These are phyloP conservation scores for Miscanthus lutarioriparius DNA, from an alignment of 176 grass and related monocot genomes.

Conservation along the genomic window DNA sequence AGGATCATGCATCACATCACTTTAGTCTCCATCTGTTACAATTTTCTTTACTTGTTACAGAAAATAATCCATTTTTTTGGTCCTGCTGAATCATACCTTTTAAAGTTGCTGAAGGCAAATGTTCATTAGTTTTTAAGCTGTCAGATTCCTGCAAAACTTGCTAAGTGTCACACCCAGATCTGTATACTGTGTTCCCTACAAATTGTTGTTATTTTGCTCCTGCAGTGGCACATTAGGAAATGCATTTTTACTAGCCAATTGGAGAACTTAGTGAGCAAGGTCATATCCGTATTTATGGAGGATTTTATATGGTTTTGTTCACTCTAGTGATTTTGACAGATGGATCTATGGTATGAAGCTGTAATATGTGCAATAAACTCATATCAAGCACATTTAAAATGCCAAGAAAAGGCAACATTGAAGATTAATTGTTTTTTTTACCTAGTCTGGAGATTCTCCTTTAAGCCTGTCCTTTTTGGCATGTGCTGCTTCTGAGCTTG, in stretches of 20 bases:
- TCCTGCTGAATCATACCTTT: not conserved
- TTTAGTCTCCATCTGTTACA: slow-evolving; percentile 11
- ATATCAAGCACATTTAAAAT: not conserved
- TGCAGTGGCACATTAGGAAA: not conserved
- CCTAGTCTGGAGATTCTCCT: not conserved
- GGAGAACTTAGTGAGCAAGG: slow-evolving; percentile 22
- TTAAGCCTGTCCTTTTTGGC: slow-evolving; percentile 26
- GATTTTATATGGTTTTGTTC: not conserved
- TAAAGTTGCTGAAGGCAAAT: not conserved
- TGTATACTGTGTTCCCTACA: not conserved
- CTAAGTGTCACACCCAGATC: not conserved
- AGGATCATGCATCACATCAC: not conserved
- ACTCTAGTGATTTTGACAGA: slow-evolving; percentile 4
- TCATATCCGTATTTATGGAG: slow-evolving; percentile 3
- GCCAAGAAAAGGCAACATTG: not conserved
- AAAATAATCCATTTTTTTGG: not conserved
- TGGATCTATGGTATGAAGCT: not conserved
- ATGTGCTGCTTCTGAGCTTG: slow-evolving; percentile 3
- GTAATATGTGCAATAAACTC: slow-evolving; percentile 13
- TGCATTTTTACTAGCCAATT: not conserved
- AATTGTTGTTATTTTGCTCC: not conserved
- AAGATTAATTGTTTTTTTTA: not conserved
- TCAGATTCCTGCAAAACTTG: slow-evolving; percentile 5
- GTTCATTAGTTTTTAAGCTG: slow-evolving; percentile 12
- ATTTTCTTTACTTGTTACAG: not conserved